phyloP scores from a whole-genome alignment of 169 alveolate species.

The Cryptosporidium baileyi region DNA sequence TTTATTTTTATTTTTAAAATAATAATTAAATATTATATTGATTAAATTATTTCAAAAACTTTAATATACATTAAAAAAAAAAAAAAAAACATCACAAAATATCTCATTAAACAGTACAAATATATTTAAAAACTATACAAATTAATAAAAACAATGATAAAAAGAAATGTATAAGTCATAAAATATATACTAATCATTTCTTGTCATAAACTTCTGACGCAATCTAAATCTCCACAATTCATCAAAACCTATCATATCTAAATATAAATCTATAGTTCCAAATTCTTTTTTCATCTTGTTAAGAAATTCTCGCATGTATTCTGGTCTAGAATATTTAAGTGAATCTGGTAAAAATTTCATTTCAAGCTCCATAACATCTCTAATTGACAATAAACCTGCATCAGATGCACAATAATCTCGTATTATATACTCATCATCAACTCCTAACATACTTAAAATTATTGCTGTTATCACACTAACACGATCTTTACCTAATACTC shows the following conservation, averaged over 20 bases:
- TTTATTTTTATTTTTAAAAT: no score
- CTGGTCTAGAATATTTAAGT: neutral
- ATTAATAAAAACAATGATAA: neutral
- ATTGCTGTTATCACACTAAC: constrained; percentile 25
- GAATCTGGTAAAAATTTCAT: neutral
- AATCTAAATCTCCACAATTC: constrained; percentile 23
- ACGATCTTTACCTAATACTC: constrained; percentile 53
- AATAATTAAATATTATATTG: no score
- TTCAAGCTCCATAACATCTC: neutral
- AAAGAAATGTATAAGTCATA: neutral
- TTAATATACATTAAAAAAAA: neutral
- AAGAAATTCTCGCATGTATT: neutral
- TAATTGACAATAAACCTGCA: constrained; percentile 25
- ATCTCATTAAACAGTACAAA: neutral
- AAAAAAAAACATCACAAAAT: neutral
- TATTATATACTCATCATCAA: constrained; percentile 28
- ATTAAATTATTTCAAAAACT: no score
- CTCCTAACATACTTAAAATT: constrained; percentile 19
- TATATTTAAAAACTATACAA: neutral
- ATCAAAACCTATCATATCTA: constrained; percentile 23
- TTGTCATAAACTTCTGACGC: neutral
- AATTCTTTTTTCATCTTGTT: constrained; percentile 14
- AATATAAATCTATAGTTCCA: constrained; percentile 27
- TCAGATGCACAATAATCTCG: constrained; percentile 66
- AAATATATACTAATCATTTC: neutral